Conservation (phyloP, 345 rosid genomes). For the Salix purpurea region DNA sequence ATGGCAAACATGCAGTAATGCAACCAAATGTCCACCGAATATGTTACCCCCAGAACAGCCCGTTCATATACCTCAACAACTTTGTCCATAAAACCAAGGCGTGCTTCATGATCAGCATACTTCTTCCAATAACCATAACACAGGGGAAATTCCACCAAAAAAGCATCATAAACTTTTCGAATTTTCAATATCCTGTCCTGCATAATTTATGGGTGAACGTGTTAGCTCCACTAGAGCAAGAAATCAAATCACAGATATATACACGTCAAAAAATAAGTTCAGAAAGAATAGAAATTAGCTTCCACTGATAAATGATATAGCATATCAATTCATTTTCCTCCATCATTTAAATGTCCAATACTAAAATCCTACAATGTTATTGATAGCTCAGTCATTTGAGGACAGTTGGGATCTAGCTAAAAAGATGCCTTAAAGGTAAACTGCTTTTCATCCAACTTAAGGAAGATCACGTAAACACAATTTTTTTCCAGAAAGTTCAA, state of each 20-base stretch:
- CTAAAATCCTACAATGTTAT: background rate
- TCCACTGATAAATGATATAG: background rate
- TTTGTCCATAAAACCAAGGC: constrained; percentile 81
- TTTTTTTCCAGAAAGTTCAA: background rate
- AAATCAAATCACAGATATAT: background rate
- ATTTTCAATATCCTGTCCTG: constrained; percentile 86
- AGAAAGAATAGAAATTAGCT: background rate
- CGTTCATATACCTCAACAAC: constrained; percentile 94
- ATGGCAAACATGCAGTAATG: constrained; percentile 80
- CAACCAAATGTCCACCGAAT: constrained; percentile 97
- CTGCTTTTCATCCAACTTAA: background rate
- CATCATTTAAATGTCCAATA: background rate
- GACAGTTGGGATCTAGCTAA: background rate
- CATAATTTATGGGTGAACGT: constrained; percentile 10
- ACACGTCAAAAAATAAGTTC: background rate
- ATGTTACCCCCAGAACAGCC: constrained; percentile 88
- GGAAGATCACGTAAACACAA: background rate
- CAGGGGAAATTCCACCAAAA: constrained; percentile 86
- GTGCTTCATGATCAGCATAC: constrained; percentile 95
- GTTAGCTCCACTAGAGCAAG: constrained; percentile 14
- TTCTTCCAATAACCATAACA: constrained; percentile 99
- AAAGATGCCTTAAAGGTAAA: background rate
- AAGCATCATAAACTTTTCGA: constrained; percentile 77
- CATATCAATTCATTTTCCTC: background rate
- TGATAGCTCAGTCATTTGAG: background rate